These are phyloP conservation scores for Amanita jacksonii DNA, from an alignment of 768 basidiomycete genomes.

Conservation along the genomic window DNA sequence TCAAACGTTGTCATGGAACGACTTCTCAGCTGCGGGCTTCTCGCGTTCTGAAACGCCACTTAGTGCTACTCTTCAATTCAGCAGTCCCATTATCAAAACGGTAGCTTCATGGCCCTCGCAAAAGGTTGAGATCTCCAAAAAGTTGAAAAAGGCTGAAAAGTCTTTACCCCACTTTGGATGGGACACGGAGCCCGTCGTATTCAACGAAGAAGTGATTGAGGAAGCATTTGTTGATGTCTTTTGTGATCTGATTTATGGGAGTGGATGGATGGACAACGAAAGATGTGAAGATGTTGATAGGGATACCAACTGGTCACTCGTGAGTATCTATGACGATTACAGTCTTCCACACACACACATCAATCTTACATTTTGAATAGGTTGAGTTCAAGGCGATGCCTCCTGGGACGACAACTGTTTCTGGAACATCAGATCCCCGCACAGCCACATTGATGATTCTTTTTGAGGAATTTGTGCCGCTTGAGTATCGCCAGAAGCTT, in stretches of 20 bases:
- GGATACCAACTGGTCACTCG: slow-evolving; percentile 90
- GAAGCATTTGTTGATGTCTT: slow-evolving; percentile 86
- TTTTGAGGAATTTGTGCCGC: slow-evolving; percentile 91
- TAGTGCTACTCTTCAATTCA: slow-evolving; percentile 78
- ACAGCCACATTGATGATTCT: slow-evolving; percentile 63
- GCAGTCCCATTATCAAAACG: slow-evolving; percentile 29
- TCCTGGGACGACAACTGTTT: slow-evolving; percentile 23
- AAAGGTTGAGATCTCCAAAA: slow-evolving; percentile 61
- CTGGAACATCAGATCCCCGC: slow-evolving; percentile 52
- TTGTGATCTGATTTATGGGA: slow-evolving; percentile 72
- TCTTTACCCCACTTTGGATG: slow-evolving; percentile 80
- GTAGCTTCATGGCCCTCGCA: slow-evolving; percentile 71
- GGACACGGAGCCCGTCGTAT: slow-evolving; percentile 81
- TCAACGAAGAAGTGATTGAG: slow-evolving; percentile 75
- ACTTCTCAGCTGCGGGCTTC: slow-evolving; percentile 82
- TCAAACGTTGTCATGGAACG: slow-evolving; percentile 80
- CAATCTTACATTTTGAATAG: slow-evolving; percentile 32
- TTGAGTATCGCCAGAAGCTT: slow-evolving; percentile 76
- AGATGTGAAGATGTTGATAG: slow-evolving; percentile 65
- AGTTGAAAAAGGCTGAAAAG: slow-evolving; percentile 80
- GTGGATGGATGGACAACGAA: slow-evolving; percentile 78
- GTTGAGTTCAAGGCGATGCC: slow-evolving; percentile 84
- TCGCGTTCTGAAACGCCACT: slow-evolving; percentile 68
- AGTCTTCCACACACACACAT: not conserved
- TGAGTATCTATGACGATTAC: slow-evolving; percentile 38